These are phyloP conservation scores for Phytophthora cactorum DNA, from an alignment of 352 stramenopile species.

Conservation along the genomic window DNA sequence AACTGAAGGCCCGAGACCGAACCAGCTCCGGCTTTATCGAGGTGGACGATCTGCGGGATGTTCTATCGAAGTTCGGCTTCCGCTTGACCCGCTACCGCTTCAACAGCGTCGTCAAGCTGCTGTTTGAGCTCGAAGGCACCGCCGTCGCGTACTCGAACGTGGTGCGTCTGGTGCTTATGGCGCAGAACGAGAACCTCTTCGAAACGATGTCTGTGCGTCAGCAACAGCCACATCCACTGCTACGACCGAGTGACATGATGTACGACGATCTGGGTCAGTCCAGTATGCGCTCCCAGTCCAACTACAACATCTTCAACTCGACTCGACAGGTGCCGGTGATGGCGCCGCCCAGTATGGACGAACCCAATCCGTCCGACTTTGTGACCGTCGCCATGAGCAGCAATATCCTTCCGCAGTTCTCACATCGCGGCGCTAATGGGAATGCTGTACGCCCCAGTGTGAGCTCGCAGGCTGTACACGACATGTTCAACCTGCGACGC, in stretches of 20 bases:
- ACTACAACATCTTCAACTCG: conserved; percentile 39
- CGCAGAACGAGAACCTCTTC: conserved; percentile 25
- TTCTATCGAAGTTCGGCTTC: conserved; percentile 52
- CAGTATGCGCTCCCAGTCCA: conserved; percentile 33
- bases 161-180: conserved; percentile 43
- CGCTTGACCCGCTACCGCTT: conserved; percentile 63
- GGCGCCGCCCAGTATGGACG: neutral
- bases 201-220: conserved; percentile 6
- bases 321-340: conserved; percentile 16
- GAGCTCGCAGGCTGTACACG: conserved; percentile 29
- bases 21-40: conserved; percentile 39
- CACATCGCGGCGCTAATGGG: neutral
- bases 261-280: conserved; percentile 26
- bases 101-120: conserved; percentile 63
- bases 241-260: conserved; percentile 29
- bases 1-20: conserved; percentile 38
- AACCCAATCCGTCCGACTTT: conserved; percentile 13
- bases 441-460: conserved; percentile 12
- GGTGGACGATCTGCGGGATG: conserved; percentile 48
- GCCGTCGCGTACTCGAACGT: conserved; percentile 53
- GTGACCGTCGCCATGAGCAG: conserved; percentile 13
- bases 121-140: conserved; percentile 50
- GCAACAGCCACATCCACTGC: conserved; percentile 23
- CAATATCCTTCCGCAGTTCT: conserved; percentile 9
- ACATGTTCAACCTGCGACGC: conserved; percentile 36